Evolutionary conservation across 2,329 filamentous ascomycete species (phyloP).

Genomic region (Alternaria novae-zelandiae): DNA sequence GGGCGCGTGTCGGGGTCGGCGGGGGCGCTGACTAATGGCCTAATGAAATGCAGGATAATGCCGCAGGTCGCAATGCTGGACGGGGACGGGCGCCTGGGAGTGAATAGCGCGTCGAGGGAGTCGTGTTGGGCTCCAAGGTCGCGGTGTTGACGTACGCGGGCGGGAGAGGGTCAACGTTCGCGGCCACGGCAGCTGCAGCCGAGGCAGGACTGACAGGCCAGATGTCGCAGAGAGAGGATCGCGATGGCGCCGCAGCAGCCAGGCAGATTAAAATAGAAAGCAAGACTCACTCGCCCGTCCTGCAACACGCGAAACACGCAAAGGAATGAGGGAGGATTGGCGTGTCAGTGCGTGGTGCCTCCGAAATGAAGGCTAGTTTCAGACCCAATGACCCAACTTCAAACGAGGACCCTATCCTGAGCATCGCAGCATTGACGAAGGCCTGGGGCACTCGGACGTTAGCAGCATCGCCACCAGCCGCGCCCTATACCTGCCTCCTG

Average conservation of each 20-base stretch:
- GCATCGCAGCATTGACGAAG: slow-evolving; percentile 14
- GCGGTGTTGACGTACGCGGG: slow-evolving; percentile 3
- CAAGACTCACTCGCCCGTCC: slow-evolving; percentile 4
- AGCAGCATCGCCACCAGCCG: slow-evolving; percentile 26
- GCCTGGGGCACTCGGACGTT: slow-evolving; percentile 25
- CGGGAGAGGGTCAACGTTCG: slow-evolving; percentile 10
- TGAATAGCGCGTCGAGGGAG: background rate
- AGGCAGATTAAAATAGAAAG: slow-evolving; percentile 8
- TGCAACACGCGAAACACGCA: slow-evolving; percentile 23
- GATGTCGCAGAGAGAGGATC: slow-evolving; percentile 7
- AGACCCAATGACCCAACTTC: slow-evolving; percentile 22
- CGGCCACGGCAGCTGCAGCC: slow-evolving; percentile 29
- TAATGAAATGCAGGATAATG: background rate
- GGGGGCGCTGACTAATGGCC: slow-evolving; percentile 1
- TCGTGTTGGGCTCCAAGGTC: background rate
- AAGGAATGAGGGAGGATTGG: slow-evolving; percentile 24
- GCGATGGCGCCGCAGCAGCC: slow-evolving; percentile 4
- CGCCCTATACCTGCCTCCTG: slow-evolving; percentile 16
- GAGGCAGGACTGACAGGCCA: slow-evolving; percentile 15
- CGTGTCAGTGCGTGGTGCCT: slow-evolving; percentile 19
- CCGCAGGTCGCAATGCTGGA: background rate
- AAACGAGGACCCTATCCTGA: slow-evolving; percentile 20
- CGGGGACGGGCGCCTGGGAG: background rate
- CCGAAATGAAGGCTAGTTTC: slow-evolving; percentile 21
- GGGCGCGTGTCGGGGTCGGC: slow-evolving; percentile 14